Conservation (phyloP, 2,329 filamentous ascomycete species). For the Colletotrichum incanum region DNA sequence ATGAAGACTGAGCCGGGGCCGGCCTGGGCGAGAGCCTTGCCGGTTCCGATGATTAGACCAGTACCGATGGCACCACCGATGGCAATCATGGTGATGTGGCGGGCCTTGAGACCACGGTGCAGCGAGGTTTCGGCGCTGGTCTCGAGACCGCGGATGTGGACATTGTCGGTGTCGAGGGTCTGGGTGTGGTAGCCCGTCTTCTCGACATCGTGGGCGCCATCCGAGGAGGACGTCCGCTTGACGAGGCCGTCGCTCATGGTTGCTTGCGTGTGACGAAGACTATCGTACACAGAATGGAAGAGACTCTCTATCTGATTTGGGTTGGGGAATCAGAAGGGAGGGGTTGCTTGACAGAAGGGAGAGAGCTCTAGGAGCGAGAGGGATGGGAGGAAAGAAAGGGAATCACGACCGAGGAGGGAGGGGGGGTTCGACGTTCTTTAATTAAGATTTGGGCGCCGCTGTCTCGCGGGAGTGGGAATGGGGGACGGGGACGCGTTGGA, state of each 20-base stretch:
- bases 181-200: constrained; percentile 46
- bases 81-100: constrained; percentile 74
- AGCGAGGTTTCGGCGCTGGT: constrained; percentile 64
- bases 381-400: constrained; percentile 22
- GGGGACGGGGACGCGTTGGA: constrained; percentile 18
- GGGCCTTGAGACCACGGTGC: constrained; percentile 68
- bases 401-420: background rate
- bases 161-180: constrained; percentile 48
- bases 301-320: constrained; percentile 10
- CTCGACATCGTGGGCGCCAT: constrained; percentile 46
- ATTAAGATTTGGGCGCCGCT: constrained; percentile 30
- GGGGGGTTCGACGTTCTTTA: constrained; percentile 38
- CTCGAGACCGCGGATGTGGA: constrained; percentile 65
- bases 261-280: constrained; percentile 17
- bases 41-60: constrained; percentile 80
- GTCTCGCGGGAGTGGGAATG: constrained; percentile 6
- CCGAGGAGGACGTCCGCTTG: constrained; percentile 51
- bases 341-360: constrained; percentile 14
- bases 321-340: background rate
- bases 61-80: constrained; percentile 84
- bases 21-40: constrained; percentile 67
- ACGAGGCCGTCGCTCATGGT: constrained; percentile 47
- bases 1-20: constrained; percentile 79
- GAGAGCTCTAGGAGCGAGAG: constrained; percentile 34
- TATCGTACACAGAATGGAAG: constrained; percentile 12